These are phyloP conservation scores for Saccharomycopsis hybrid DNA, from an alignment of 1,139 yeast genomes.

Conservation along the genomic window DNA sequence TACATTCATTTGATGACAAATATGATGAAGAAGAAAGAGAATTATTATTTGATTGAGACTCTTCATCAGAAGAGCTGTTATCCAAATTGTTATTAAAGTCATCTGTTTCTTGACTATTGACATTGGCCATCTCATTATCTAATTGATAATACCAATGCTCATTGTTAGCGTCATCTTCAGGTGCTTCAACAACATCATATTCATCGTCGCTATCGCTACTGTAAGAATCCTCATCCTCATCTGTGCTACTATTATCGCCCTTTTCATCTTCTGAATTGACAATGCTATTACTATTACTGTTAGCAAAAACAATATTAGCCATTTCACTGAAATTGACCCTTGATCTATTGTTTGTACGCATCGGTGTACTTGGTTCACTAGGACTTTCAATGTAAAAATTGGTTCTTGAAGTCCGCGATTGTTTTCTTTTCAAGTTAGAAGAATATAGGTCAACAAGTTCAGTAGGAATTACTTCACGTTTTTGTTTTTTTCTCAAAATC, in stretches of 20 bases:
- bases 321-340: conserved; percentile 4
- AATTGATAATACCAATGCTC: conserved; percentile 10
- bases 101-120: conserved; percentile 1
- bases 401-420: neutral
- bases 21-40: too few relatives aligned
- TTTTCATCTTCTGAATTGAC: neutral
- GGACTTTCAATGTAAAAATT: conserved; percentile 15
- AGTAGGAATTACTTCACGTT: conserved; percentile 12
- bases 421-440: neutral
- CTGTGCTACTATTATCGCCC: too few relatives aligned
- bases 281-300: neutral
- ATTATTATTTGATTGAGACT: too few relatives aligned
- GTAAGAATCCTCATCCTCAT: too few relatives aligned
- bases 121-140: conserved; percentile 3
- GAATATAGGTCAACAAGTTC: conserved; percentile 9
- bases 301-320: conserved; percentile 3
- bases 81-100: neutral
- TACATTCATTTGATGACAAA: too few relatives aligned
- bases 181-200: neutral
- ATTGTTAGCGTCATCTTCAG: conserved; percentile 3
- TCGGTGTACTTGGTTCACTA: conserved; percentile 12
- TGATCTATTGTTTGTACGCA: neutral
- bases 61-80: neutral
- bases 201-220: too few relatives aligned
- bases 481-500: conserved; percentile 35